These are phyloP conservation scores for Carex littledalei DNA, from an alignment of 176 grass and related monocot genomes.

Conservation along the genomic window DNA sequence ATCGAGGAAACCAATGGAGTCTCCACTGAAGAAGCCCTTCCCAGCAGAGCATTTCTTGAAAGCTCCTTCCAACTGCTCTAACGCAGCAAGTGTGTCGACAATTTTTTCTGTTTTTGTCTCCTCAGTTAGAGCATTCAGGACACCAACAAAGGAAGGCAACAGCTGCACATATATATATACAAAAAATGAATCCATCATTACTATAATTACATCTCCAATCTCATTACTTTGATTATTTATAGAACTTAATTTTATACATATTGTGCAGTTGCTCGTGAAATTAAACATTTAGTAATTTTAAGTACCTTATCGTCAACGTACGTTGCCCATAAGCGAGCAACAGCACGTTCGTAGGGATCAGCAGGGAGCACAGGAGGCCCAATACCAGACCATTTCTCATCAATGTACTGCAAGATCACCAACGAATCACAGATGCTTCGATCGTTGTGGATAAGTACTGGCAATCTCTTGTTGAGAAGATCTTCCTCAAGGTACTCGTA, in stretches of 20 bases:
- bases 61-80: conserved; percentile 22
- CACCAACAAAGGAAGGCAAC: not conserved
- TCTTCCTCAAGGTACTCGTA: conserved; percentile 3
- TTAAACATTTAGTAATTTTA: not conserved
- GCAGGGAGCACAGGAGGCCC: not conserved
- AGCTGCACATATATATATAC: no score
- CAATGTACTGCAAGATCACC: conserved; percentile 24
- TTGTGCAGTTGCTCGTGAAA: not conserved
- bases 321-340: conserved; percentile 37
- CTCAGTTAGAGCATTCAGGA: not conserved
- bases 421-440: conserved; percentile 14
- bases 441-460: conserved; percentile 6
- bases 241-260: not conserved
- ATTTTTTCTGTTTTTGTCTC: conserved; percentile 12
- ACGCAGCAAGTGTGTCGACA: not conserved
- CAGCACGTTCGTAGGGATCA: conserved; percentile 21
- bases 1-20: conserved; percentile 34
- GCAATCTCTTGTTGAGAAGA: not conserved
- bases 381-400: conserved; percentile 5
- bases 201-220: not conserved
- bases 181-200: no score
- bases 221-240: not conserved
- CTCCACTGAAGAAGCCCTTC: conserved; percentile 1
- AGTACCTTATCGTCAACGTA: conserved; percentile 48
- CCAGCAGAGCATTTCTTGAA: conserved; percentile 15